Evolutionary conservation across 2,329 filamentous ascomycete genomes (phyloP), one percentile per base, ranked within the genome.

Genomic region (Pseudovirgaria hyperparasitica): DNA sequence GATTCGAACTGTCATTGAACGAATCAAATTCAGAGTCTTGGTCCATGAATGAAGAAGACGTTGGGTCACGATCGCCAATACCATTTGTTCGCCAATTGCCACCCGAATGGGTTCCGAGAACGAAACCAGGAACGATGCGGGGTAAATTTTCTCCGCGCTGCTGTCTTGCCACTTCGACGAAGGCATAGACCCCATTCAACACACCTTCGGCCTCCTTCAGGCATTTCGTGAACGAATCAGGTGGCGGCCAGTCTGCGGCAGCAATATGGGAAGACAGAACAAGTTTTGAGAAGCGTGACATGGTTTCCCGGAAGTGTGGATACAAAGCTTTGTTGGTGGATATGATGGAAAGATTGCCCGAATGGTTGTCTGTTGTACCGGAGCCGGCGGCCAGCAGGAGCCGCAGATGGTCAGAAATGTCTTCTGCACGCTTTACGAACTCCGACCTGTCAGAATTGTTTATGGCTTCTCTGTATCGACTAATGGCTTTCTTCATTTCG

Each of bases 281-380:
- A 7, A 98, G 67, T 54, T 98, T 98, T n/a, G 90, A 96, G 53
- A 98, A 98, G 43, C 92, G 86, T 23, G 90, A 96, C 90, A 98
- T 98, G 76, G 96, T 96, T 50, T 96, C 90, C 28, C 90, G 70
- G 57, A 98, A 98, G 55, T 96, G 86, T 14, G 90, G 90, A 48
- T 96, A 96, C 10, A 98, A 63, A 0, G 85, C 82, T 54, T 96
- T 96, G 63, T 98, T 98, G 5, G 84, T 92, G 5, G 86, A 94
- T 33, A 98, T 98, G 45, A 98, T 94, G n/a, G 90, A 96, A 4
- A 90, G 90, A 41, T 96, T 92, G 22, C 90, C 90, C 12, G 90
- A 96, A 52, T 98, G 90, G 48, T 98, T 98, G 56, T 98, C 90
- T 1, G 90, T 98, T 2, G 90, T 98, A 29, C 87, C 85, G 18